Conservation (phyloP, 345 rosid species). For the Limnanthes douglasii region DNA sequence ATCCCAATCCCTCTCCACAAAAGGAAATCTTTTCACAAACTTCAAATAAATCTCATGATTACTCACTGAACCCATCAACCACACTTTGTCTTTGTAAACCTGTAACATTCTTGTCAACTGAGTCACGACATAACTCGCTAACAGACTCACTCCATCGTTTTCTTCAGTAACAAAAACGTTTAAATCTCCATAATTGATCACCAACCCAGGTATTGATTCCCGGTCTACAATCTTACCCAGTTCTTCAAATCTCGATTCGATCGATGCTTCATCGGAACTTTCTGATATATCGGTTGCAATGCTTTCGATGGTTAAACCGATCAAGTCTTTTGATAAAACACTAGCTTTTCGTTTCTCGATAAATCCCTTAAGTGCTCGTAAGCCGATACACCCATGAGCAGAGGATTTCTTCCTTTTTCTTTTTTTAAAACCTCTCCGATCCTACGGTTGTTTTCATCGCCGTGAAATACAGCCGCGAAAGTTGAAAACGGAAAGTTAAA, state of each 20-base stretch:
- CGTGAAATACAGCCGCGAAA: constrained; percentile 14
- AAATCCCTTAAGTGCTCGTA: constrained; percentile 33
- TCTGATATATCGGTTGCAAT: constrained; percentile 26
- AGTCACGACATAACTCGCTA: constrained; percentile 23
- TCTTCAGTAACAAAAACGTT: constrained; percentile 15
- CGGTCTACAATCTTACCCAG: constrained; percentile 23
- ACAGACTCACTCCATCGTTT: constrained; percentile 10
- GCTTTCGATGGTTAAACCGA: constrained; percentile 24
- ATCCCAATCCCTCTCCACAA: constrained; percentile 64
- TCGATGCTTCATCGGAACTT: no score
- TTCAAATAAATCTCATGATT: constrained; percentile 44
- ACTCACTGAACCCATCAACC: constrained; percentile 49
- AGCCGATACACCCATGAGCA: constrained; percentile 56
- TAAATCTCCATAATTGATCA: constrained; percentile 55
- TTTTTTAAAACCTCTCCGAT: constrained; percentile 36
- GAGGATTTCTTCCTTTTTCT: constrained; percentile 51
- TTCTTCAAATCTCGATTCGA: constrained; percentile 27
- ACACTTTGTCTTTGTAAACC: constrained; percentile 26
- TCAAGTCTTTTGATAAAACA: constrained; percentile 20
- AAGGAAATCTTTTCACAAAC: constrained; percentile 35
- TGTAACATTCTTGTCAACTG: constrained; percentile 31
- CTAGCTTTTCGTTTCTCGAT: constrained; percentile 19
- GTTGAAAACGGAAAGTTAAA: constrained; percentile 29
- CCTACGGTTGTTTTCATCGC: constrained; percentile 36
- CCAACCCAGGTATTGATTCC: constrained; percentile 27